Conservation (phyloP, 2,329 filamentous ascomycete genomes). For the Fusarium verticillioides region DNA sequence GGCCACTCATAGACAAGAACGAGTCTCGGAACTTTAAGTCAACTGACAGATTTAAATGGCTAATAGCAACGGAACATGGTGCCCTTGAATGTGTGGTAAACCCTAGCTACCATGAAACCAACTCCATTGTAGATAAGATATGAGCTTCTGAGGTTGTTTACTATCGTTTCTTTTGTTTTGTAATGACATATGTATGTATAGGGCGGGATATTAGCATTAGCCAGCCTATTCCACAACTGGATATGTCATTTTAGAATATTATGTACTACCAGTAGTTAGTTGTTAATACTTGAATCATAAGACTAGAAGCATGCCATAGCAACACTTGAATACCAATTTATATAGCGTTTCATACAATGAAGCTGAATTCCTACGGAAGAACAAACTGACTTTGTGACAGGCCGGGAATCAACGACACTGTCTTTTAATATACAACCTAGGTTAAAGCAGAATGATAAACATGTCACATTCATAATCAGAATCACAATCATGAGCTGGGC, state of each 20-base stretch:
- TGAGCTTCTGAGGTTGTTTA: not conserved
- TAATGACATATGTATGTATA: not conserved
- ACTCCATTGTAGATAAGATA: not conserved
- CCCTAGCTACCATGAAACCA: not conserved
- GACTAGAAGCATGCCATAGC: not conserved
- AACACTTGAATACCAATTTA: not conserved
- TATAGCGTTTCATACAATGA: not conserved
- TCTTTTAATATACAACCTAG: not conserved
- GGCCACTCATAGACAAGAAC: slow-evolving; percentile 33
- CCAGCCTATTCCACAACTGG: not conserved
- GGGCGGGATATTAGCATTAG: not conserved
- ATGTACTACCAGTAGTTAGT: not conserved
- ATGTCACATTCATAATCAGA: slow-evolving; percentile 9
- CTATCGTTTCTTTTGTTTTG: too few relatives aligned
- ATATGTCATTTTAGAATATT: not conserved
- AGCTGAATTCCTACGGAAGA: not conserved
- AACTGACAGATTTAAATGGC: too few relatives aligned
- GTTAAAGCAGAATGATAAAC: not conserved
- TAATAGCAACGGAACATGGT: not conserved
- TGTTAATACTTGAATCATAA: not conserved
- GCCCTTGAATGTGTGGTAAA: not conserved
- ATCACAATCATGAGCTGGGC: not conserved
- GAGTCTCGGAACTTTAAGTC: not conserved
- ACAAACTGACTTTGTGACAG: not conserved
- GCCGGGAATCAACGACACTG: not conserved